phyloP scores from a whole-genome alignment of 176 grass and related monocot genomes.

The Tuctoria greenei region DNA sequence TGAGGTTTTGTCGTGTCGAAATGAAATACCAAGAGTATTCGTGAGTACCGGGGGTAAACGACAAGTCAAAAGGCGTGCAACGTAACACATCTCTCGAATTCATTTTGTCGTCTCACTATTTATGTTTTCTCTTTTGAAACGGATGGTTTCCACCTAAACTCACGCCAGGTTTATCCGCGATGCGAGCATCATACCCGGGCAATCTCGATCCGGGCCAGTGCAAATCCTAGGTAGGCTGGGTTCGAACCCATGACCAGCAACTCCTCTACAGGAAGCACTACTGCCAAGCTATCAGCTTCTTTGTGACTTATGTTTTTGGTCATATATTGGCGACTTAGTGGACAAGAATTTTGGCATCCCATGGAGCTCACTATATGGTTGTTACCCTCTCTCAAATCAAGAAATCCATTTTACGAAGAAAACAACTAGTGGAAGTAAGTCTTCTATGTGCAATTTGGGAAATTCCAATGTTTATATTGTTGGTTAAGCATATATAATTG shows the following conservation, averaged over 20 bases:
- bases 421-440: neutral
- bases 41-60: neutral
- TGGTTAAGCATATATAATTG: neutral
- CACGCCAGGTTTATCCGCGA: too few relatives aligned
- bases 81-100: neutral
- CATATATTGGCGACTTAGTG: neutral
- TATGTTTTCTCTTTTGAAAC: too few relatives aligned
- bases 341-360: neutral
- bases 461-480: neutral
- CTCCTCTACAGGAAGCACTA: too few relatives aligned
- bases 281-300: too few relatives aligned
- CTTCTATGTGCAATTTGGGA: neutral
- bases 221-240: too few relatives aligned
- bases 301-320: too few relatives aligned
- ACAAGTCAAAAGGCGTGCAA: neutral
- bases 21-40: neutral
- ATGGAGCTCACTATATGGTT: neutral
- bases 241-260: too few relatives aligned
- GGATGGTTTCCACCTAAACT: too few relatives aligned
- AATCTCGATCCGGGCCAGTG: too few relatives aligned
- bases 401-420: neutral
- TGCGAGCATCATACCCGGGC: too few relatives aligned
- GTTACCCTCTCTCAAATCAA: neutral
- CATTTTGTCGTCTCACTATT: neutral
- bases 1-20: neutral